Evolutionary conservation across 257 asterid genomes (phyloP).

Genomic region (Salvia rosmarinus): DNA sequence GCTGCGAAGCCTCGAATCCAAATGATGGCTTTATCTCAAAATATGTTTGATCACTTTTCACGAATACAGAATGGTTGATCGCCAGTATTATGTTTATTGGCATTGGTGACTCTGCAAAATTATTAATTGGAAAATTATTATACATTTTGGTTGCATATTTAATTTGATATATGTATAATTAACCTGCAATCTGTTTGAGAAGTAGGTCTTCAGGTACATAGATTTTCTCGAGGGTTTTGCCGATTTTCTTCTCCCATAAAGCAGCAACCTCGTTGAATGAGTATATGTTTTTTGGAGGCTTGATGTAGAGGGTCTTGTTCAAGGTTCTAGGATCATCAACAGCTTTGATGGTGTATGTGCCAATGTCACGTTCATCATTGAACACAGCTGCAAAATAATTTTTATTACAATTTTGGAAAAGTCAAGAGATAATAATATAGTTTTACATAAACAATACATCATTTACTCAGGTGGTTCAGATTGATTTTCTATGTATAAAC

Average conservation of each 20-base stretch:
- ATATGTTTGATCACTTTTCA: conserved; percentile 62
- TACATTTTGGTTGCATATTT: conserved; percentile 58
- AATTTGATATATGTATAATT: conserved; percentile 72
- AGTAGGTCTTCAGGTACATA: conserved; percentile 61
- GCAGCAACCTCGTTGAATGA: conserved; percentile 67
- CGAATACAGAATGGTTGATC: conserved; percentile 51
- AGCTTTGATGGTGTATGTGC: conserved; percentile 57
- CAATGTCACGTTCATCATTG: conserved; percentile 66
- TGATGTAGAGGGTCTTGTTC: conserved; percentile 64
- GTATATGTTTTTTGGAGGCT: conserved; percentile 54
- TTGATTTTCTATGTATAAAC: too few relatives aligned
- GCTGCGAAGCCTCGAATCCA: conserved; percentile 65
- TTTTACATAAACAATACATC: too few relatives aligned
- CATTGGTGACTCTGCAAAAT: conserved; percentile 54
- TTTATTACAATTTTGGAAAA: conserved; percentile 50
- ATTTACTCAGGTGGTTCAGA: too few relatives aligned
- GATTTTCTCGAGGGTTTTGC: conserved; percentile 58
- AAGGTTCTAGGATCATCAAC: conserved; percentile 73
- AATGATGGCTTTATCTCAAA: conserved; percentile 62
- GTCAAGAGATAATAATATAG: too few relatives aligned
- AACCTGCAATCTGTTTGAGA: conserved; percentile 49
- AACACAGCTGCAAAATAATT: conserved; percentile 54
- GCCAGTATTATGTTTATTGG: conserved; percentile 48
- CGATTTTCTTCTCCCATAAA: conserved; percentile 80
- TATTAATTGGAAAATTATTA: conserved; percentile 37